Evolutionary conservation across 768 basidiomycete species (phyloP).

Genomic region (Boletus insuetus): DNA sequence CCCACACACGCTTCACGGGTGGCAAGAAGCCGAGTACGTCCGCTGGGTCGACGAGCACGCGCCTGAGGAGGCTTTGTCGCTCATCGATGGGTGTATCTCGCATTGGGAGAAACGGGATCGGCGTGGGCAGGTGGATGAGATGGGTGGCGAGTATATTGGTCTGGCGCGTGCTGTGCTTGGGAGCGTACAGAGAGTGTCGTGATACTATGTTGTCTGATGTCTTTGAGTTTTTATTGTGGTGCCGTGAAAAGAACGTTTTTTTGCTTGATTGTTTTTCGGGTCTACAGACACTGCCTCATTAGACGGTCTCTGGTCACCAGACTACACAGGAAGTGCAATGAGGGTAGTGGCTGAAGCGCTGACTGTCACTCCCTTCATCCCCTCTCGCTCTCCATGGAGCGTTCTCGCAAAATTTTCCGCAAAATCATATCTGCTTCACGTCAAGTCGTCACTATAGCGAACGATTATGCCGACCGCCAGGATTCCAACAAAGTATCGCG

Average conservation of each 20-base stretch:
- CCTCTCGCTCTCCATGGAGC: neutral
- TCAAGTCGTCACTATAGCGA: neutral
- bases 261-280: too few species aligned
- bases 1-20: conserved; percentile 86
- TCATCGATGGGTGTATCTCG: conserved; percentile 77
- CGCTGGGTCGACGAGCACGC: conserved; percentile 93
- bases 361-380: too few species aligned
- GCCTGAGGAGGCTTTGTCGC: conserved; percentile 71
- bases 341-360: too few species aligned
- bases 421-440: neutral
- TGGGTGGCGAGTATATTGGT: conserved; percentile 58
- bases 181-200: conserved; percentile 31
- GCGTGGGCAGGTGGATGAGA: conserved; percentile 44
- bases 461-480: neutral
- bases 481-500: neutral
- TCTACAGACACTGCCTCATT: too few species aligned
- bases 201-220: neutral
- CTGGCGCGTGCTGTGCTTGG: conserved; percentile 61
- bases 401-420: conserved; percentile 1
- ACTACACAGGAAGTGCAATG: too few species aligned
- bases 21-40: conserved; percentile 96
- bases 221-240: too few species aligned
- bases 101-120: conserved; percentile 77
- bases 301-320: too few species aligned
- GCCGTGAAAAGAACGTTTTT: too few species aligned